Conservation (phyloP, 495 filamentous ascomycete genomes). For the Thozetella sp. region DNA sequence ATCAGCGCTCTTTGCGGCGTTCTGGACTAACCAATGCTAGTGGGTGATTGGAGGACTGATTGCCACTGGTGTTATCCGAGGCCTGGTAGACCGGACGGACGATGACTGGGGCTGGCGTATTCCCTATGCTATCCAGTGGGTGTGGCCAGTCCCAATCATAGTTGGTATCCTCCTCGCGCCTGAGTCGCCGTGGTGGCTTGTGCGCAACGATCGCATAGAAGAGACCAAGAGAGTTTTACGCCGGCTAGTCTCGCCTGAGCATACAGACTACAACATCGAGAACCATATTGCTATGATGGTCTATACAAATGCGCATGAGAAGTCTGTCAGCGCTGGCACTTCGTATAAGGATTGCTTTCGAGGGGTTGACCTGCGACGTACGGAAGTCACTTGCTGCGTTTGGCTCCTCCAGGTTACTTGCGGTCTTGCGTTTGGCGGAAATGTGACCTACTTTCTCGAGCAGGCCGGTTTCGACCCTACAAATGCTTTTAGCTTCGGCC, state of each 20-base stretch:
- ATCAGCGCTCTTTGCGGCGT: too few relatives aligned
- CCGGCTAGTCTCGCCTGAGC: conserved; percentile 62
- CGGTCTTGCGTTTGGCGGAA: conserved; percentile 79
- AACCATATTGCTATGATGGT: conserved; percentile 86
- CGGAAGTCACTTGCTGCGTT: conserved; percentile 76
- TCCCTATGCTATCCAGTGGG: conserved; percentile 81
- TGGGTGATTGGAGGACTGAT: conserved; percentile 81
- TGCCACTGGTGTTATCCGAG: conserved; percentile 70
- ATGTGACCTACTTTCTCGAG: conserved; percentile 76
- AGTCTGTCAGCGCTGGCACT: conserved; percentile 67
- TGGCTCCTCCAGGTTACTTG: conserved; percentile 84
- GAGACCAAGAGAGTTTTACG: conserved; percentile 69
- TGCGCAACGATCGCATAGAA: conserved; percentile 67
- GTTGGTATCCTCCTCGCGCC: conserved; percentile 72
- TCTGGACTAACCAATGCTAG: background rate
- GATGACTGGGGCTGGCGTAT: conserved; percentile 63
- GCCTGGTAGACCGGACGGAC: conserved; percentile 54
- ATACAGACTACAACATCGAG: conserved; percentile 68
- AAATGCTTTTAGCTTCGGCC: conserved; percentile 67
- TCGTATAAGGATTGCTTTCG: conserved; percentile 76
- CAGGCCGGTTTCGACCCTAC: conserved; percentile 65
- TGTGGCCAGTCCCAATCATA: conserved; percentile 79
- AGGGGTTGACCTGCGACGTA: conserved; percentile 72
- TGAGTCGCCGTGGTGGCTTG: conserved; percentile 83
- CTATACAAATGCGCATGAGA: conserved; percentile 74